These are phyloP conservation scores for Dactylorhiza incarnata DNA, from an alignment of 106 monocot species.

Conservation along the genomic window DNA sequence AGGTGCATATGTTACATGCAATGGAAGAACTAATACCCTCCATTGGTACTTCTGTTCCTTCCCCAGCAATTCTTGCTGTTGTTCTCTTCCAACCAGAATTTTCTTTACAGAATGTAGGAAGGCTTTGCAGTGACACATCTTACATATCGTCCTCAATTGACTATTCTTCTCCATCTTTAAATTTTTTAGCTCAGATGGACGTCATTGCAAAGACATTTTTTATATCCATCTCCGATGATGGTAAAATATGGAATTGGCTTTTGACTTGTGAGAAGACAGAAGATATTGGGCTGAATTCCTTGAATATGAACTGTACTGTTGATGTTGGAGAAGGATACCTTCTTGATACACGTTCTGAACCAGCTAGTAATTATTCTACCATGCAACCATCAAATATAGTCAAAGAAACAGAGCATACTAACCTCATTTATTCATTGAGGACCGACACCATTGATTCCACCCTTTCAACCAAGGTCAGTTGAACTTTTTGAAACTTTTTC, in stretches of 20 bases:
- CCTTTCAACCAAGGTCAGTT: slow-evolving; percentile 42
- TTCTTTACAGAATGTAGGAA: slow-evolving; percentile 43
- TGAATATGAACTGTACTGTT: slow-evolving; percentile 11
- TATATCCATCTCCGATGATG: slow-evolving; percentile 89
- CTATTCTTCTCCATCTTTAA: slow-evolving; percentile 13
- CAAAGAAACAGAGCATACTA: slow-evolving; percentile 21
- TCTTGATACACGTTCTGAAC: slow-evolving; percentile 12
- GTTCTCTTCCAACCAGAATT: slow-evolving; percentile 66
- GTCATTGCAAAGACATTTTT: slow-evolving; percentile 35
- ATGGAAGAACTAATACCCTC: slow-evolving; percentile 90
- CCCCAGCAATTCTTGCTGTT: slow-evolving; percentile 76
- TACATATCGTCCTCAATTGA: slow-evolving; percentile 18
- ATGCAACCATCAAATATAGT: slow-evolving; percentile 1
- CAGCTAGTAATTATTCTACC: slow-evolving; percentile 20
- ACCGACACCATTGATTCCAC: slow-evolving; percentile 10
- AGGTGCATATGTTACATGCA: slow-evolving; percentile 51
- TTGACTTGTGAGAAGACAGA: slow-evolving; percentile 39
- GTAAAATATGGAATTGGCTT: slow-evolving; percentile 92
- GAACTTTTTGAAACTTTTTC: not conserved
- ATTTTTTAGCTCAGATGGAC: slow-evolving; percentile 6
- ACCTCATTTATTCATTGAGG: not conserved
- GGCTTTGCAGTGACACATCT: slow-evolving; percentile 26
- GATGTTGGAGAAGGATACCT: slow-evolving; percentile 15
- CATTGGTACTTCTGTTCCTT: slow-evolving; percentile 77
- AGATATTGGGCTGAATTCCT: slow-evolving; percentile 6